phyloP scores from a whole-genome alignment of 1,139 yeast genomes.

The Magnusiomyces magnusii region DNA sequence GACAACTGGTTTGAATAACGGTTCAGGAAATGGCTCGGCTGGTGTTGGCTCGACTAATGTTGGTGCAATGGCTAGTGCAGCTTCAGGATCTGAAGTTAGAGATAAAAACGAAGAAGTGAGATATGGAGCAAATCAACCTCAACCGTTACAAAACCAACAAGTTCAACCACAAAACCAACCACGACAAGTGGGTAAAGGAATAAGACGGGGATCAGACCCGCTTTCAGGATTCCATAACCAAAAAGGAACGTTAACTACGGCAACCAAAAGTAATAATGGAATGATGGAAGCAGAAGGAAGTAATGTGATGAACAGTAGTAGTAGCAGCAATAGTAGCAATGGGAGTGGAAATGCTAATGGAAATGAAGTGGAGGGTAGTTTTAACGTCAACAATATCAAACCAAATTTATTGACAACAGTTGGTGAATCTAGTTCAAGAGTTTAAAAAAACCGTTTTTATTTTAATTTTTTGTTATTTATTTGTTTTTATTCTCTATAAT shows the following conservation, averaged over 20 bases:
- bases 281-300: not conserved
- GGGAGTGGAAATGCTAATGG: not conserved
- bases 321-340: conserved; percentile 1
- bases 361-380: not conserved
- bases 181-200: not conserved
- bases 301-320: not conserved
- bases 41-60: no score
- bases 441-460: not conserved
- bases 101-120: not conserved
- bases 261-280: not conserved
- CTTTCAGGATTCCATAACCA: not conserved
- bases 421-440: not conserved
- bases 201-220: not conserved
- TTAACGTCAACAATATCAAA: not conserved
- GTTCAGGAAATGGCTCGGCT: no score
- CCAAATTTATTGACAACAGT: not conserved
- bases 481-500: not conserved
- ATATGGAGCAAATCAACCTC: not conserved
- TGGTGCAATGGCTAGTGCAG: no score
- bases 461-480: no score
- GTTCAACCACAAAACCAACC: no score
- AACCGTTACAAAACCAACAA: no score
- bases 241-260: not conserved
- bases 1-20: no score
- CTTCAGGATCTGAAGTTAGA: not conserved